Conservation (phyloP, 768 basidiomycete genomes). For the Lentinula aciculospora region DNA sequence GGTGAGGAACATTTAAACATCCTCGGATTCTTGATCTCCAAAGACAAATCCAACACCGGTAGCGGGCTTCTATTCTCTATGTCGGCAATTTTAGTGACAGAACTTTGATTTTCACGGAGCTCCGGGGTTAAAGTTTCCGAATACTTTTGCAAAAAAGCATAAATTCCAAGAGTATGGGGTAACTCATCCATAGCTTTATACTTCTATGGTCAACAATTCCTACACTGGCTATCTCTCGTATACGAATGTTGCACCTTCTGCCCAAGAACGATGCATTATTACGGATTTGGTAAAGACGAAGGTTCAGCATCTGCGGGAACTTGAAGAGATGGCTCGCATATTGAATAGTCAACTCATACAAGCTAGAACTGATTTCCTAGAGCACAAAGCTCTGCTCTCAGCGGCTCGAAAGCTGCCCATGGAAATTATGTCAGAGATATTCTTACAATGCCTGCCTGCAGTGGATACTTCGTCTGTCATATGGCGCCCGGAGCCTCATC, state of each 20-base stretch:
- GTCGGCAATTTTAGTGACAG: not conserved
- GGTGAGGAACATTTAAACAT: not conserved
- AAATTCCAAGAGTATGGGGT: not conserved
- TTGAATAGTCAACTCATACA: not conserved
- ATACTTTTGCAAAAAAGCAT: not conserved
- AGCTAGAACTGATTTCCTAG: not conserved
- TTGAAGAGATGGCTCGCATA: not conserved
- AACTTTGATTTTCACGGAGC: not conserved
- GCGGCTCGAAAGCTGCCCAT: not conserved
- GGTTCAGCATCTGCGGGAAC: not conserved
- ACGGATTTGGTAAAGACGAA: not conserved
- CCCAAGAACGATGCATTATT: not conserved
- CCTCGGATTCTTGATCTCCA: too few relatives aligned
- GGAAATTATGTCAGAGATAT: constrained; percentile 27
- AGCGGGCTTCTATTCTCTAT: not conserved
- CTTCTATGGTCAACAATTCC: not conserved
- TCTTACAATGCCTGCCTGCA: constrained; percentile 20
- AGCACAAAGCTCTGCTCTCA: not conserved
- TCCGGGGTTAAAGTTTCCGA: not conserved
- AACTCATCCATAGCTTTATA: not conserved
- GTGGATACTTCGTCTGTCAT: not conserved
- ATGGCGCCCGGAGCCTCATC: constrained; percentile 3
- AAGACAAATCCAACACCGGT: too few relatives aligned
- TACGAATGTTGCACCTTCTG: not conserved
- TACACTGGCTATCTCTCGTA: not conserved